A percentile compares a stretch with the other conserved stretches of the same genome.
Evolutionary conservation across 176 grass and related monocot genomes (phyloP).

Genomic region (sorghum (Sorghum bicolor)): Sorghum_bicolor_NCBIv3 NC_012872.2:58325001-58325500

Average conservation of each 20-base stretch:
- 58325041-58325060: background rate
- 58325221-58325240: background rate
- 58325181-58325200: background rate
- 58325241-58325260: background rate
- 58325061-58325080: slow-evolving; percentile 93
- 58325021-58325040: background rate
- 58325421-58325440: background rate
- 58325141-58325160: slow-evolving; percentile 39
- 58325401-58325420: background rate
- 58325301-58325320: slow-evolving; percentile 51
- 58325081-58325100: slow-evolving; percentile 84
- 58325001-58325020: background rate
- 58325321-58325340: slow-evolving; percentile 64
- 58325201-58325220: background rate
- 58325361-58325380: slow-evolving; percentile 32
- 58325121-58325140: slow-evolving; percentile 87
- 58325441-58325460: background rate
- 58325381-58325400: slow-evolving; percentile 56
- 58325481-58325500: slow-evolving; percentile 29
- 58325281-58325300: slow-evolving; percentile 62
- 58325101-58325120: slow-evolving; percentile 90
- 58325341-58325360: slow-evolving; percentile 62
- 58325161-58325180: background rate
- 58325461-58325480: slow-evolving; percentile 23
- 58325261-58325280: background rate